Conservation (phyloP, 345 rosid species). For the Brassica carinata region DNA sequence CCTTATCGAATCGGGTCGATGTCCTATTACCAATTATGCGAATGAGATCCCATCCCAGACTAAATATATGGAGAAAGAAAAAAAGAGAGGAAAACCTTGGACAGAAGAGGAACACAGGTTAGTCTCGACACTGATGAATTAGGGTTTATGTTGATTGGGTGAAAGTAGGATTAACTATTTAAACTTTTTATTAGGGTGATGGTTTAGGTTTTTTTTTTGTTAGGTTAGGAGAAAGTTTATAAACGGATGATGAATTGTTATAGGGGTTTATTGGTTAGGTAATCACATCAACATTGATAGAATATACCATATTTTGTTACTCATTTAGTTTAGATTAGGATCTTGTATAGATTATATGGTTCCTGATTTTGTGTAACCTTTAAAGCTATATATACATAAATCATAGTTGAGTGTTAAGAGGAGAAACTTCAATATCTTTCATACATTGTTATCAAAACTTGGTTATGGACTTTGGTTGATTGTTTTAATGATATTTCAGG, state of each 20-base stretch:
- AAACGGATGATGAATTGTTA: neutral
- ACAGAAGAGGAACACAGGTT: constrained; percentile 8
- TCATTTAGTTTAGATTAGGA: neutral
- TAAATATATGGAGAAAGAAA: constrained; percentile 25
- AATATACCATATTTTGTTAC: neutral
- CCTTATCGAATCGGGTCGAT: constrained; percentile 57
- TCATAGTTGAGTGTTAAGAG: neutral
- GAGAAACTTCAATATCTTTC: neutral
- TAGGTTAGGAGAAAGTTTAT: neutral
- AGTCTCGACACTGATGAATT: neutral
- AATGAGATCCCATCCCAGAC: constrained; percentile 34
- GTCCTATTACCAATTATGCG: constrained; percentile 45
- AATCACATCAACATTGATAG: neutral
- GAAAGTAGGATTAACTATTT: neutral
- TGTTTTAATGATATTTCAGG: constrained; percentile 37
- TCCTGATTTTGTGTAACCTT: neutral
- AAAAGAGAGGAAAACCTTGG: constrained; percentile 61
- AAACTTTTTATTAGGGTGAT: neutral
- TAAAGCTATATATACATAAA: neutral
- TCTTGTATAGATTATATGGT: neutral
- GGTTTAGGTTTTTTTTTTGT: neutral
- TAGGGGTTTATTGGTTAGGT: neutral
- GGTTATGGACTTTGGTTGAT: neutral
- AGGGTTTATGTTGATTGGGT: neutral
- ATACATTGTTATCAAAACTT: neutral